These are phyloP conservation scores for Scalesia atractyloides DNA, from an alignment of 129 eudicot genomes.

Conservation along the genomic window DNA sequence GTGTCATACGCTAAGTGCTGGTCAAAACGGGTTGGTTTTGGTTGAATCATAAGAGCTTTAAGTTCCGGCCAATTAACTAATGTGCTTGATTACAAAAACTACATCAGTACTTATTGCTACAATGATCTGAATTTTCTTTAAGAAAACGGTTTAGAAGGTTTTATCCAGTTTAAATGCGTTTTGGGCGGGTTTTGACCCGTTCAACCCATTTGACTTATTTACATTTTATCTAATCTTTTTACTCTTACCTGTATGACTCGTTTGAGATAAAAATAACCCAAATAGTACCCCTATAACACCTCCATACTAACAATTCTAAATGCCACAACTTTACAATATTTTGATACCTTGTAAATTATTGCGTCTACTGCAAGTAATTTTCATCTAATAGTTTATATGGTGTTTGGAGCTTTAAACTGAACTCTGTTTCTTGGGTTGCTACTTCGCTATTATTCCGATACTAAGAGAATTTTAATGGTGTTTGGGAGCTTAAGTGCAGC, in stretches of 20 bases:
- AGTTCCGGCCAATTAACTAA: background rate
- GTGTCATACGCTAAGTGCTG: background rate
- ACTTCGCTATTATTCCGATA: too few species aligned
- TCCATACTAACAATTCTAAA: too few species aligned
- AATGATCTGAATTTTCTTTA: background rate
- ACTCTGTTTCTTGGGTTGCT: too few species aligned
- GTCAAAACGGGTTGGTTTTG: slow-evolving; percentile 3
- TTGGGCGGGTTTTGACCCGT: slow-evolving; percentile 4
- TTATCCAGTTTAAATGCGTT: background rate
- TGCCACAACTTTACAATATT: too few species aligned
- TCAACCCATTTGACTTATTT: background rate
- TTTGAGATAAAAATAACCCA: background rate
- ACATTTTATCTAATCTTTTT: background rate
- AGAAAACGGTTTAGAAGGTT: background rate
- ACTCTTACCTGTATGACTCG: background rate
- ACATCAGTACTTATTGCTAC: background rate
- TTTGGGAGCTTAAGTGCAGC: too few species aligned
- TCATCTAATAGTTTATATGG: too few species aligned
- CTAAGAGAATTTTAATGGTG: slow-evolving; percentile 98
- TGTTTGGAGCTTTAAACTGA: too few species aligned
- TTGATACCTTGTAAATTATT: too few species aligned
- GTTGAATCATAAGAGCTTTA: background rate
- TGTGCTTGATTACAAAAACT: slow-evolving; percentile 10
- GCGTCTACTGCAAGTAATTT: too few species aligned
- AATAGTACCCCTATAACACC: background rate